Percentiles rank a stretch among this genome's conserved stretches.
Evolutionary conservation across 2,329 filamentous ascomycete genomes (phyloP).

Genomic region (Ophiostoma montium): DNA sequence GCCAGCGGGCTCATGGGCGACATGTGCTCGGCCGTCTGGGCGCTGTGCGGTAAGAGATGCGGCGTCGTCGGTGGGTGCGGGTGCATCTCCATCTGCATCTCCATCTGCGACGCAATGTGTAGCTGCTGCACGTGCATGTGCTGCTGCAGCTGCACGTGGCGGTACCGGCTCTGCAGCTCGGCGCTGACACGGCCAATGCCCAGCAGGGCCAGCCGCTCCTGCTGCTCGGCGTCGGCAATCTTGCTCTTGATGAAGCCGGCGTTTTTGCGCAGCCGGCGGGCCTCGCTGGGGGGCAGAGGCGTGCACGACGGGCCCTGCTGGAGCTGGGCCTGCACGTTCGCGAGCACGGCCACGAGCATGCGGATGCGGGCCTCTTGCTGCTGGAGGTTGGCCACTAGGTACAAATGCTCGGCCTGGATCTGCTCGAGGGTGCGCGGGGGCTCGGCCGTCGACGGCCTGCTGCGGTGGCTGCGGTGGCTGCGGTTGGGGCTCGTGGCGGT

Average conservation of each 20-base stretch:
- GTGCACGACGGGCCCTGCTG: constrained; percentile 6
- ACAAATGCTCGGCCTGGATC: constrained; percentile 30
- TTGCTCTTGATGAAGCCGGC: constrained; percentile 26
- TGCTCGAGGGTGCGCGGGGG: constrained; percentile 26
- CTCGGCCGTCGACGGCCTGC: neutral
- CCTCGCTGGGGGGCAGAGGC: no score
- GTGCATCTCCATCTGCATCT: neutral
- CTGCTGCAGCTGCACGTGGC: constrained; percentile 19
- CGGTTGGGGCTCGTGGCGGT: no score
- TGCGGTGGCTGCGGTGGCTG: neutral
- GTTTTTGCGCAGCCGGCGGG: constrained; percentile 26
- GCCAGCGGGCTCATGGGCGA: constrained; percentile 11
- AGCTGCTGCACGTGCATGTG: constrained; percentile 13
- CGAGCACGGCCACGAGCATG: constrained; percentile 26
- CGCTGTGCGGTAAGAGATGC: neutral
- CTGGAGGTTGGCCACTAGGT: constrained; percentile 29
- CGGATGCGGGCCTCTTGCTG: constrained; percentile 24
- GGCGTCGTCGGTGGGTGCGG: neutral
- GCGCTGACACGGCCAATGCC: constrained; percentile 35
- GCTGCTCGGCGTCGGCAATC: constrained; percentile 29
- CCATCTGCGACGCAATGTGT: neutral
- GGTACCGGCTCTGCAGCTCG: constrained; percentile 32
- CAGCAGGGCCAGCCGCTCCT: constrained; percentile 30
- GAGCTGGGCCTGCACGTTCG: constrained; percentile 21
- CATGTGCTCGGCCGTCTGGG: neutral